These are phyloP conservation scores for Blastocystis sp. DNA, from an alignment of 352 stramenopile species.

Conservation along the genomic window DNA sequence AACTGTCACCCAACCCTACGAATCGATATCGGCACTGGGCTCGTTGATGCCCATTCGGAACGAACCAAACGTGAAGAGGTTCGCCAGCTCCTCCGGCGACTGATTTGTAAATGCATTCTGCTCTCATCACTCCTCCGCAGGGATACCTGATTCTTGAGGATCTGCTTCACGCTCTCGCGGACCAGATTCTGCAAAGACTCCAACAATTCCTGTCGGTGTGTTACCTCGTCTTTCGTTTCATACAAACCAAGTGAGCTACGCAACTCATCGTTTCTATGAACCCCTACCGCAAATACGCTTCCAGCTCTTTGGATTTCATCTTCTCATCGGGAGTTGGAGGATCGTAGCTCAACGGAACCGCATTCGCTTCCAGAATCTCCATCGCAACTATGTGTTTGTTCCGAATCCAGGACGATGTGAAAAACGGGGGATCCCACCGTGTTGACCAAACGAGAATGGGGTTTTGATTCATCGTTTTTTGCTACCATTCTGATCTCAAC, in stretches of 20 bases:
- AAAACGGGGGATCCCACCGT: not conserved
- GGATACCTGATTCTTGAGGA: constrained; percentile 61
- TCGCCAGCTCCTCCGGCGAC: constrained; percentile 62
- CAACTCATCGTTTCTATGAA: not conserved
- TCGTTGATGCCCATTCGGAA: constrained; percentile 74
- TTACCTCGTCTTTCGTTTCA: constrained; percentile 68
- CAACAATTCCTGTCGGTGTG: constrained; percentile 67
- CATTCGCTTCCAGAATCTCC: constrained; percentile 27
- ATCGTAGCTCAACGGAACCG: not conserved
- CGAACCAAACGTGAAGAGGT: constrained; percentile 78
- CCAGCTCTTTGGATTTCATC: not conserved
- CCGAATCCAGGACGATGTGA: not conserved
- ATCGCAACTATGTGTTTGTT: too few relatives aligned
- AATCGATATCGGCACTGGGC: constrained; percentile 60
- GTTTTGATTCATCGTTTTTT: too few relatives aligned
- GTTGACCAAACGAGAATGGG: too few relatives aligned
- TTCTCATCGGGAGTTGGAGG: constrained; percentile 9
- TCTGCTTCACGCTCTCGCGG: constrained; percentile 69
- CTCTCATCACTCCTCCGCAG: constrained; percentile 58
- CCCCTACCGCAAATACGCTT: constrained; percentile 21
- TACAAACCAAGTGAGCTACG: constrained; percentile 62
- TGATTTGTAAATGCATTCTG: constrained; percentile 63
- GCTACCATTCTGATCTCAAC: too few relatives aligned
- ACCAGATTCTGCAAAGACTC: constrained; percentile 66
- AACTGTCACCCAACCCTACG: constrained; percentile 59